Conservation (phyloP, 2,329 filamentous ascomycete species). For the Fonsecaea erecta region DNA sequence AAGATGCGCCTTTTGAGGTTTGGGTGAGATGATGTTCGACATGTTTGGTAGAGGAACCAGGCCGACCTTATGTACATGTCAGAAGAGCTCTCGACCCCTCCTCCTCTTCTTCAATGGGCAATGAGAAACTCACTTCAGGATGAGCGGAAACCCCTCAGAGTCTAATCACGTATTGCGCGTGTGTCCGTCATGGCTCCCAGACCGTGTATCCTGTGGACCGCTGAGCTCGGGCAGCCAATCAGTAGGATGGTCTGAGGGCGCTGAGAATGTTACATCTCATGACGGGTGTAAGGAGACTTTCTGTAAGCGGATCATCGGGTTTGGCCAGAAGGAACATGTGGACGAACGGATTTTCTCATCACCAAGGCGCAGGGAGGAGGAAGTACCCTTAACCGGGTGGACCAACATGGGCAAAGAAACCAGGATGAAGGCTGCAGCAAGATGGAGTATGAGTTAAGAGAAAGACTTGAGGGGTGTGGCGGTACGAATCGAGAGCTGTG, state of each 20-base stretch:
- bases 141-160: slow-evolving; percentile 36
- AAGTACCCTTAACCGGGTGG: slow-evolving; percentile 8
- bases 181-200: slow-evolving; percentile 9
- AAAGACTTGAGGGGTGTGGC: slow-evolving; percentile 4
- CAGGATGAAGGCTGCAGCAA: slow-evolving; percentile 14
- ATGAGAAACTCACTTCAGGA: slow-evolving; percentile 21
- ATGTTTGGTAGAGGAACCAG: background rate
- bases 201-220: slow-evolving; percentile 27
- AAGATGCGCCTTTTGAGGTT: background rate
- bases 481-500: slow-evolving; percentile 6
- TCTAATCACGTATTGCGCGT: slow-evolving; percentile 3
- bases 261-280: slow-evolving; percentile 29
- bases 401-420: slow-evolving; percentile 2
- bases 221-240: slow-evolving; percentile 17
- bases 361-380: slow-evolving; percentile 9
- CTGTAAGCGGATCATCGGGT: slow-evolving; percentile 14
- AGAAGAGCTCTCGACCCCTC: slow-evolving; percentile 22
- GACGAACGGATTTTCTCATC: slow-evolving; percentile 25
- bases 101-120: slow-evolving; percentile 13
- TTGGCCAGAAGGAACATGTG: slow-evolving; percentile 14
- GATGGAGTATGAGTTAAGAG: slow-evolving; percentile 21
- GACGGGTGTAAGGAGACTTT: slow-evolving; percentile 34
- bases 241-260: background rate
- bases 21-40: background rate
- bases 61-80: slow-evolving; percentile 29